phyloP scores from a whole-genome alignment of 257 asterid species.

The Fraxinus pennsylvanica region DNA sequence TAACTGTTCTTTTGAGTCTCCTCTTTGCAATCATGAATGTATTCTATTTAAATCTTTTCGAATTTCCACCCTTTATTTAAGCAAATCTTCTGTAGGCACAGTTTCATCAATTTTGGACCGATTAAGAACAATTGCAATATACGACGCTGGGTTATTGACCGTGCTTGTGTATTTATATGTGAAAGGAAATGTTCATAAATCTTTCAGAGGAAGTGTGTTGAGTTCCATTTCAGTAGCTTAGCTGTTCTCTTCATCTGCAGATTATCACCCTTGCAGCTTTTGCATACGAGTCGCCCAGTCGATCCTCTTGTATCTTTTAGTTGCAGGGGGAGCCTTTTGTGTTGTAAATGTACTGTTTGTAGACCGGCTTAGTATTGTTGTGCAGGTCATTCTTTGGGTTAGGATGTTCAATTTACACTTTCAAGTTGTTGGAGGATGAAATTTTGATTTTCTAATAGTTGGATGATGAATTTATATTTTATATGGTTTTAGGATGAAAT shows the following conservation, averaged over 20 bases:
- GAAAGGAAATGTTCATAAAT: not conserved
- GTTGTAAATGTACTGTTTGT: not conserved
- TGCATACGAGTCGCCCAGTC: not conserved
- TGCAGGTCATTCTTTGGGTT: not conserved
- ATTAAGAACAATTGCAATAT: not conserved
- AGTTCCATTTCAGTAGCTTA: not conserved
- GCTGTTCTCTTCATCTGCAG: not conserved
- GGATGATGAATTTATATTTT: too few species aligned
- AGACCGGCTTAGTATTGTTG: not conserved
- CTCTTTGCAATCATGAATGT: not conserved
- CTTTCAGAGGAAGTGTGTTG: not conserved
- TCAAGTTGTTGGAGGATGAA: too few species aligned
- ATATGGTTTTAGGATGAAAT: too few species aligned
- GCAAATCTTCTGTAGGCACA: constrained; percentile 18
- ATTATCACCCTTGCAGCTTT: not conserved
- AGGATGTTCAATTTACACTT: not conserved
- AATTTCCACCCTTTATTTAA: not conserved
- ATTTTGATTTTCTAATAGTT: too few species aligned
- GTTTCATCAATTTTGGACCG: constrained; percentile 17
- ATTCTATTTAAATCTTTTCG: not conserved
- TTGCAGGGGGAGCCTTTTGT: not conserved
- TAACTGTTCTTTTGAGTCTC: not conserved
- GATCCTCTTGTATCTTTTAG: not conserved
- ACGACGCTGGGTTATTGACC: not conserved
- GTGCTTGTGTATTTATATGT: constrained; percentile 11